phyloP scores from a whole-genome alignment of 352 stramenopile genomes.

The Phytopythium aichiense region DNA sequence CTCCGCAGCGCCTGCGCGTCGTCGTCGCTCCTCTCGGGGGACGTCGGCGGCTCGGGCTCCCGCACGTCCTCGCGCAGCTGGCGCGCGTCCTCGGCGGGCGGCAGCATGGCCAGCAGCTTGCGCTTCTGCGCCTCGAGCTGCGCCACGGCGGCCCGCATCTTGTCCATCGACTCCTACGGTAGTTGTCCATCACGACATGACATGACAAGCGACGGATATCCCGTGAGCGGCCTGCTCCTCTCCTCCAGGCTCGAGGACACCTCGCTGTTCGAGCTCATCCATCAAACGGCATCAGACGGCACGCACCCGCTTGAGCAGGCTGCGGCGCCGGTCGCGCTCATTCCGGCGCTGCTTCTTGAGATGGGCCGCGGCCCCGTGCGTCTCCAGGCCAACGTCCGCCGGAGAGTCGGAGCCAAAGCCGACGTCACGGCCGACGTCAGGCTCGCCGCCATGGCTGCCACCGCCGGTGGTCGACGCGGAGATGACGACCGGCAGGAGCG shows the following conservation, averaged over 20 bases:
- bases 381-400: not conserved
- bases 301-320: conserved; percentile 44
- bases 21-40: conserved; percentile 4
- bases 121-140: conserved; percentile 44
- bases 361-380: conserved; percentile 1
- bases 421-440: too few species aligned
- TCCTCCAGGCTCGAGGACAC: too few species aligned
- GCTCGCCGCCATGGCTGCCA: too few species aligned
- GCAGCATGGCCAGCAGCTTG: conserved; percentile 20
- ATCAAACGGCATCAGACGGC: too few species aligned
- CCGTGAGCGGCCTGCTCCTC: too few species aligned
- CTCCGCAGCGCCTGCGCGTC: conserved; percentile 11
- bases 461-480: too few species aligned
- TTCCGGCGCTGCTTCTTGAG: conserved; percentile 45
- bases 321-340: conserved; percentile 54
- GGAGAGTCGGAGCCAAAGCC: not conserved
- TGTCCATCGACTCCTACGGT: conserved; percentile 38
- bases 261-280: too few species aligned
- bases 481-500: too few species aligned
- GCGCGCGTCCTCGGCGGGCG: not conserved
- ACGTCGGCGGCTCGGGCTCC: not conserved
- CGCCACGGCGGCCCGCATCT: conserved; percentile 41
- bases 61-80: not conserved
- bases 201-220: too few species aligned
- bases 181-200: not conserved